These are phyloP conservation scores for Moricandia moricandioides DNA, from an alignment of 345 rosid genomes.

Conservation along the genomic window DNA sequence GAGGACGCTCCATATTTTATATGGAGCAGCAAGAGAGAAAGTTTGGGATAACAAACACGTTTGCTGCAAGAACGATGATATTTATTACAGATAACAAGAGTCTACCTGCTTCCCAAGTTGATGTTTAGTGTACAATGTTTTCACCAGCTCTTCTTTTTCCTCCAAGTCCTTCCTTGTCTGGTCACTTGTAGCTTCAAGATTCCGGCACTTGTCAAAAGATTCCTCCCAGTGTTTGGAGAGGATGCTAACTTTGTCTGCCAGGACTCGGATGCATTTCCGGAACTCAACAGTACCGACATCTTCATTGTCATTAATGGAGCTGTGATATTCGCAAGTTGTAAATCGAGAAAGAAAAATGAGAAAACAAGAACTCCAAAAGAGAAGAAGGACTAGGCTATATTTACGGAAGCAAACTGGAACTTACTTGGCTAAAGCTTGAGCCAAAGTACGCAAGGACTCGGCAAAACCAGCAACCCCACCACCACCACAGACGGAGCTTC, in stretches of 20 bases:
- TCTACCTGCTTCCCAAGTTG: too few species aligned
- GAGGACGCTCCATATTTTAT: background rate
- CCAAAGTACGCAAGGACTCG: constrained; percentile 69
- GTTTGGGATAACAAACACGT: constrained; percentile 48
- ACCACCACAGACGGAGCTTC: constrained; percentile 55
- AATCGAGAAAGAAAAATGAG: constrained; percentile 22
- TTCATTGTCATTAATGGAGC: too few species aligned
- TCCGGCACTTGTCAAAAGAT: constrained; percentile 66
- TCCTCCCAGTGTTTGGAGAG: constrained; percentile 71
- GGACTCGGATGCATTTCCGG: constrained; percentile 64
- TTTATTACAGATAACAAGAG: too few species aligned
- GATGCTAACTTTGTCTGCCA: constrained; percentile 78
- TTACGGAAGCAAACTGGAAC: constrained; percentile 27
- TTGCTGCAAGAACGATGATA: too few species aligned
- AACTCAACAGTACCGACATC: too few species aligned
- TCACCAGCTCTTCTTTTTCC: constrained; percentile 72
- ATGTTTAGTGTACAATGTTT: constrained; percentile 72
- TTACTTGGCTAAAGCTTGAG: constrained; percentile 91
- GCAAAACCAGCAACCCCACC: constrained; percentile 72
- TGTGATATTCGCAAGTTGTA: constrained; percentile 46
- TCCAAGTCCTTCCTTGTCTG: constrained; percentile 73
- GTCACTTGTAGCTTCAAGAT: constrained; percentile 67
- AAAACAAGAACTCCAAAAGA: constrained; percentile 10
- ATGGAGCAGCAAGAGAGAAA: too few species aligned
- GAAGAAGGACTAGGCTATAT: background rate